Percentiles rank a stretch among this genome's conserved stretches.
Evolutionary conservation across 2,329 filamentous ascomycete species (phyloP).

Genomic region (Acephala macrosclerotiorum): DNA sequence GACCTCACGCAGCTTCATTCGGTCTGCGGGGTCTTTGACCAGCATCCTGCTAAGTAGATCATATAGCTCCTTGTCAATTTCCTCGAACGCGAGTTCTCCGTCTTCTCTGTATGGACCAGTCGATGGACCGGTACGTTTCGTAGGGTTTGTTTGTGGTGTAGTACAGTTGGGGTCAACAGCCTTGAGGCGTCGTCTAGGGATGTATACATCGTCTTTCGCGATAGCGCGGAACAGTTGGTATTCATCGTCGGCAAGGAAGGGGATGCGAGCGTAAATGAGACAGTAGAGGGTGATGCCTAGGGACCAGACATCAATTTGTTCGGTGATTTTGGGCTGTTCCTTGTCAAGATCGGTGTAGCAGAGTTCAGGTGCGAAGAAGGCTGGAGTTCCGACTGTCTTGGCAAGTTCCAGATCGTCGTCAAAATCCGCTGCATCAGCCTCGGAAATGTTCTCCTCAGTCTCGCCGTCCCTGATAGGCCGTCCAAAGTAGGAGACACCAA

Average conservation of each 20-base stretch:
- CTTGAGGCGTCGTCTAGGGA: constrained; percentile 82
- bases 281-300: constrained; percentile 96
- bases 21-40: constrained; percentile 85
- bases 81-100: constrained; percentile 83
- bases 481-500: constrained; percentile 97
- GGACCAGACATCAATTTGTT: constrained; percentile 97
- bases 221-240: constrained; percentile 93
- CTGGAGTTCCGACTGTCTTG: constrained; percentile 96
- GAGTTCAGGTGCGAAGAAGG: constrained; percentile 96
- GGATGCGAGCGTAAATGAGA: constrained; percentile 90
- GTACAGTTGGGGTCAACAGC: constrained; percentile 71
- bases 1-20: constrained; percentile 89
- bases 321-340: constrained; percentile 80
- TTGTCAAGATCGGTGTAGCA: constrained; percentile 83
- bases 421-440: constrained; percentile 85
- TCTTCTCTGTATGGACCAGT: constrained; percentile 76
- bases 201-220: constrained; percentile 90
- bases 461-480: constrained; percentile 85
- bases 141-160: constrained; percentile 61
- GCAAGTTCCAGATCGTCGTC: constrained; percentile 96
- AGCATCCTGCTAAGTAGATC: constrained; percentile 84
- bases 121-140: constrained; percentile 52
- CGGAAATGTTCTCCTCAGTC: constrained; percentile 74
- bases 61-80: constrained; percentile 79
- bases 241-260: constrained; percentile 90